Evolutionary conservation across 306 rosid genomes (phyloP).

Genomic region (Cucurbita maxima): DNA sequence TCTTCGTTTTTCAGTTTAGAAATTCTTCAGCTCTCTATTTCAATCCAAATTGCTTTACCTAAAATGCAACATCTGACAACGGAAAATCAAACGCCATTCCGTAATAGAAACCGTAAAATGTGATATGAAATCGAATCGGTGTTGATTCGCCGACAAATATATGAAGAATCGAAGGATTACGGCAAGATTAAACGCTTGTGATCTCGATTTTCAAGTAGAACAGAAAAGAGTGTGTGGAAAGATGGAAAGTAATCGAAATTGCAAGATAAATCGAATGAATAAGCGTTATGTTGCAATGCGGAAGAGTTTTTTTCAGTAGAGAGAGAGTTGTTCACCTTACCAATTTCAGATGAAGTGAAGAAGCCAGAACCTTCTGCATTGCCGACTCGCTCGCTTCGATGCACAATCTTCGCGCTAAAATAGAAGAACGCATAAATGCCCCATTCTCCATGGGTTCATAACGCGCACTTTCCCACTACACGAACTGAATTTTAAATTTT

Average conservation of each 20-base stretch:
- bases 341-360: background rate
- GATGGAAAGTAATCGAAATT: background rate
- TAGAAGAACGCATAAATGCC: background rate
- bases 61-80: background rate
- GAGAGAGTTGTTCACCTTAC: background rate
- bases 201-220: background rate
- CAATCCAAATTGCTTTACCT: background rate
- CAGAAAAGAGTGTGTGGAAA: background rate
- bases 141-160: background rate
- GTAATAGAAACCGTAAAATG: background rate
- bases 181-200: background rate
- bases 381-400: background rate
- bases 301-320: background rate
- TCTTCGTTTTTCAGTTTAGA: background rate
- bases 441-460: background rate
- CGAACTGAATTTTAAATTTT: background rate
- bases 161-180: background rate
- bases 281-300: background rate
- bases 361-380: background rate
- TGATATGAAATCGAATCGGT: background rate
- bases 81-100: slow-evolving; percentile 1
- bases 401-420: background rate
- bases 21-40: background rate
- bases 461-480: background rate
- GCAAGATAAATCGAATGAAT: background rate